Evolutionary conservation across 2,329 filamentous ascomycete genomes (phyloP).

Genomic region (Leptographium wingfieldii): DNA sequence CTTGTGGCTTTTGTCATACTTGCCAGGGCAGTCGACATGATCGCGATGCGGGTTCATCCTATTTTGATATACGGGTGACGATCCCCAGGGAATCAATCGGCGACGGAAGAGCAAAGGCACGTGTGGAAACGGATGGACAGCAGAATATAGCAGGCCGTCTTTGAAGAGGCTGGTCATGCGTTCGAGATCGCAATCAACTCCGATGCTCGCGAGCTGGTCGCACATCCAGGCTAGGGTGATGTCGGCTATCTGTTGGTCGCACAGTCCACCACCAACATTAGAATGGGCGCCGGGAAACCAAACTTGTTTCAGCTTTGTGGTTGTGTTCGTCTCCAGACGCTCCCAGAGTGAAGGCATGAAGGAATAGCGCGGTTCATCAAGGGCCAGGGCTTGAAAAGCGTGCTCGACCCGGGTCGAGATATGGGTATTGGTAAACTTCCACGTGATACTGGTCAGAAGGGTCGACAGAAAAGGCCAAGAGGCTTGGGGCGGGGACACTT

Average conservation of each 20-base stretch:
- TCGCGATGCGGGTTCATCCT: slow-evolving; percentile 11
- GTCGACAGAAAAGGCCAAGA: neutral
- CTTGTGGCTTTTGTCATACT: slow-evolving; percentile 13
- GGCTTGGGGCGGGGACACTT: slow-evolving; percentile 9
- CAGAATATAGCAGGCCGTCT: slow-evolving; percentile 18
- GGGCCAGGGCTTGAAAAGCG: slow-evolving; percentile 37
- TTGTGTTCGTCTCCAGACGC: slow-evolving; percentile 15
- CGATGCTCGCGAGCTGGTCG: slow-evolving; percentile 20
- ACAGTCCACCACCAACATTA: slow-evolving; percentile 50
- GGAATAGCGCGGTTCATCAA: slow-evolving; percentile 32
- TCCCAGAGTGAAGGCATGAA: slow-evolving; percentile 32
- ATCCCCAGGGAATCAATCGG: neutral
- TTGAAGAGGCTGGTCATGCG: slow-evolving; percentile 16
- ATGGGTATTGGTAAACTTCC: slow-evolving; percentile 29
- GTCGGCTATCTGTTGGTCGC: slow-evolving; percentile 21
- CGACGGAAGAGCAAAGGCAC: slow-evolving; percentile 6
- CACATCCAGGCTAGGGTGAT: slow-evolving; percentile 24
- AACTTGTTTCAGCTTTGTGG: slow-evolving; percentile 20
- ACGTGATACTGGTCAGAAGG: neutral
- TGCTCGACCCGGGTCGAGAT: slow-evolving; percentile 28
- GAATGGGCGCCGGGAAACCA: slow-evolving; percentile 53
- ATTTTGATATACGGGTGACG: neutral
- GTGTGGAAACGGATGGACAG: slow-evolving; percentile 21
- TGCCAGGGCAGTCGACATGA: slow-evolving; percentile 15
- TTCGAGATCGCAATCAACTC: slow-evolving; percentile 19